Base-by-base conservation (phyloP, 495 filamentous ascomycete genomes). In the Neurospora sp. region DNA sequence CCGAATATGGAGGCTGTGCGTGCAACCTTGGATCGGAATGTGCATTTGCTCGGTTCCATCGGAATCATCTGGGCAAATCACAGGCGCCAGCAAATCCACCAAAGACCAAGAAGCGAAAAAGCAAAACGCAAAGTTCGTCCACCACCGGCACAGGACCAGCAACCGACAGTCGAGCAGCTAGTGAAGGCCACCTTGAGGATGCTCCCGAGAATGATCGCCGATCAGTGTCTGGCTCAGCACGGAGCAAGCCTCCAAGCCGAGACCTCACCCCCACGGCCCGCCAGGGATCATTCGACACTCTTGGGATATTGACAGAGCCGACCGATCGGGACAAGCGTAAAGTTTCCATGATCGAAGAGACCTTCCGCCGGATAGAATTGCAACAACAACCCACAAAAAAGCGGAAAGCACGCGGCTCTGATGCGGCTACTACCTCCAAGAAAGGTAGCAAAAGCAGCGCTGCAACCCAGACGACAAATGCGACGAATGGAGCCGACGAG, bases 311-410 rank as follows among this genome's bases (percentile, higher is more conserved):
- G 83, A 77, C 83, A 3, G 93, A 93, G 78, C 86, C 93, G 6
- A 96, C 94, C 6, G 93, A 92, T 73, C 89, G 95, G 18, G 95
- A 98, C 76, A 93, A 93, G 80, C 89, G 93, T 49, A 98, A 98
- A 79, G 89, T 97, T 37, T 91, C 92, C 23, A 91, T 92, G 80
- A 87, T 93, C 18, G 94, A 98, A 79, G 92, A 93, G 78, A 88
- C 88, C 0, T 92, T 93, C 74, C 85, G 88, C 73, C 86, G 89
- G 72, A 86, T 91, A 82, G 90, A 92, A 71, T 87, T 90, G 75
- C 86, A 91, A 60, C 85, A 87, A 18, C 76, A 78, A 38, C 77
- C 74, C 72, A 23, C 73, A 49, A 75, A 88, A 73, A 90, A 90
- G 82, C 87, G 87, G 80, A 91, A 91, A 77, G 54, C 54, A 37